These are phyloP conservation scores for Exophiala aquamarina DNA, from an alignment of 2,329 filamentous ascomycete genomes.

Conservation along the genomic window DNA sequence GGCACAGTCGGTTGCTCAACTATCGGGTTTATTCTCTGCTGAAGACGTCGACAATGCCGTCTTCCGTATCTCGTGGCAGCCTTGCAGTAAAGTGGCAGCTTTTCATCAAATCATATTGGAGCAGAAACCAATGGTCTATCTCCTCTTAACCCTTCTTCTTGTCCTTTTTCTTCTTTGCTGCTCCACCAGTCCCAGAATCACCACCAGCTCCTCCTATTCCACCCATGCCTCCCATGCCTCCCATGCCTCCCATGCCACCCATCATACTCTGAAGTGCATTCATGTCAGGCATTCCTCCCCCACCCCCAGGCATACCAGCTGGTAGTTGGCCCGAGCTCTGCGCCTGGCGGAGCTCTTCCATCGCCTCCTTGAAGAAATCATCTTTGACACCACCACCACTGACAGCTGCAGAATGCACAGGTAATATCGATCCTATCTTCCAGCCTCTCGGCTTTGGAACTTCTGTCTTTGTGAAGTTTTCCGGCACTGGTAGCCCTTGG, in stretches of 20 bases:
- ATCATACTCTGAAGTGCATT: conserved; percentile 27
- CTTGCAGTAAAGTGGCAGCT: too few relatives aligned
- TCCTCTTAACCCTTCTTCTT: conserved; percentile 25
- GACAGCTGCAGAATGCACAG: conserved; percentile 83
- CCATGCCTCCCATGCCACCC: conserved; percentile 26
- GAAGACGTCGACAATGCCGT: too few relatives aligned
- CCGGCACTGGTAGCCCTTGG: conserved; percentile 67
- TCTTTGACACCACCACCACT: conserved; percentile 92
- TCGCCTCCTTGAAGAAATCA: conserved; percentile 94
- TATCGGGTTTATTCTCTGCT: too few relatives aligned
- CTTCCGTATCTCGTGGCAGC: too few relatives aligned
- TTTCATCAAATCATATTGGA: too few relatives aligned
- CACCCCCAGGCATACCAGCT: conserved; percentile 46
- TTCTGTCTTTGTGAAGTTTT: conserved; percentile 68
- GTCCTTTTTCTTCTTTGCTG: conserved; percentile 25
- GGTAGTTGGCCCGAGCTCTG: conserved; percentile 38
- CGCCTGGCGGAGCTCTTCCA: conserved; percentile 78
- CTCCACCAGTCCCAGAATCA: conserved; percentile 13
- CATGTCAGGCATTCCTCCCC: conserved; percentile 30
- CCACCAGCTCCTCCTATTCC: conserved; percentile 13
- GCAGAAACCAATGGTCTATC: too few relatives aligned
- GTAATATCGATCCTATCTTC: conserved; percentile 83
- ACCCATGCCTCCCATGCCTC: conserved; percentile 14
- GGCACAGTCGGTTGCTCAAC: too few relatives aligned
- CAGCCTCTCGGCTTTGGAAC: conserved; percentile 81